A percentile compares a stretch with the other conserved stretches of the same genome.
Evolutionary conservation across 768 basidiomycete genomes (phyloP).

Genomic region (Mycena albidolilacea): DNA sequence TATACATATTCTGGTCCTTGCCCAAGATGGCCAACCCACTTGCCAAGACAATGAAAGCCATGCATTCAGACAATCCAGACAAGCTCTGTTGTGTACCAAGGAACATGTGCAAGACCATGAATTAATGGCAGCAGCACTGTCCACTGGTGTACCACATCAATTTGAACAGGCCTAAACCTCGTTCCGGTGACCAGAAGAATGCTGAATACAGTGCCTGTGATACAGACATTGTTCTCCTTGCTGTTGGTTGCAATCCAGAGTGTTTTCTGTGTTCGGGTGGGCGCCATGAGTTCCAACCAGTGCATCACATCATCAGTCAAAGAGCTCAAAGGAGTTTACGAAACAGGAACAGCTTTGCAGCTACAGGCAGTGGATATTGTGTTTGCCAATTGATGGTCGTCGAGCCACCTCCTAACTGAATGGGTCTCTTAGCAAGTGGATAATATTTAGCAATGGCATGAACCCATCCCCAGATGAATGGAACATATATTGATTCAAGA

Average conservation of each 20-base stretch:
- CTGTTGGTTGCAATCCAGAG: background rate
- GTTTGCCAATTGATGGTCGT: too few species aligned
- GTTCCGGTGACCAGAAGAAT: background rate
- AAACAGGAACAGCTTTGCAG: too few species aligned
- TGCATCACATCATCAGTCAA: too few species aligned
- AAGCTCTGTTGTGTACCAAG: background rate
- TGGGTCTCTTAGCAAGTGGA: too few species aligned
- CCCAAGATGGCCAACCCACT: background rate
- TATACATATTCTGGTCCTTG: background rate
- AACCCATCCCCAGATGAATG: too few species aligned
- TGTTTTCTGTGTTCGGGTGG: background rate
- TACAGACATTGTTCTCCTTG: background rate
- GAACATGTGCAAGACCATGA: background rate
- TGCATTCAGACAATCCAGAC: background rate
- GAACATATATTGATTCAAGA: too few species aligned
- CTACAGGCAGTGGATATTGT: too few species aligned
- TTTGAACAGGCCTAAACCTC: background rate
- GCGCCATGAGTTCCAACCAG: too few species aligned
- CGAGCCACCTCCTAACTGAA: too few species aligned
- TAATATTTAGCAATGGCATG: too few species aligned
- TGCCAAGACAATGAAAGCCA: background rate
- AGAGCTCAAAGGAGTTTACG: too few species aligned
- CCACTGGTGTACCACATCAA: background rate
- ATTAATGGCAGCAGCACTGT: background rate
- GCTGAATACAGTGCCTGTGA: background rate